phyloP scores from a whole-genome alignment of 208 protist genomes.

The Herpetomonas tarakana region DNA sequence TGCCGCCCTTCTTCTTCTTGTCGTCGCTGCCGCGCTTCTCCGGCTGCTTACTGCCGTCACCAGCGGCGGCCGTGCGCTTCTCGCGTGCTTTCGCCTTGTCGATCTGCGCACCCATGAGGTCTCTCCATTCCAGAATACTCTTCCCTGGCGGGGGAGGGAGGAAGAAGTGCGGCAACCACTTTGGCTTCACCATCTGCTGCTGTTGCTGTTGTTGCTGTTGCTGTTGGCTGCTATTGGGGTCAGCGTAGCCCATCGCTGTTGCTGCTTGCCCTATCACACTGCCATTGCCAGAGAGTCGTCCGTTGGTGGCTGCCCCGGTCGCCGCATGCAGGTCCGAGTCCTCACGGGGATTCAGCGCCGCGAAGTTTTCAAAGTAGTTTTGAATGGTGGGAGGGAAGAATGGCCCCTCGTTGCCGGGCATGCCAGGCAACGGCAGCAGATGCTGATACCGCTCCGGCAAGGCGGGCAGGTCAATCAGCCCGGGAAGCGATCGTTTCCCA shows the following conservation, averaged over 20 bases:
- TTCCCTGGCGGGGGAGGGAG: conserved; percentile 35
- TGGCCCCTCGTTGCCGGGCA: conserved; percentile 46
- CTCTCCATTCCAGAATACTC: conserved; percentile 32
- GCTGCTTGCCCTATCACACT: too few relatives aligned
- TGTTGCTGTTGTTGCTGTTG: too few relatives aligned
- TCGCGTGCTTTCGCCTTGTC: conserved; percentile 10
- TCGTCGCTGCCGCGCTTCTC: too few relatives aligned
- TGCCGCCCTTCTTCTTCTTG: too few relatives aligned
- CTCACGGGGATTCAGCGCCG: conserved; percentile 1
- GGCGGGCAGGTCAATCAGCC: conserved; percentile 17
- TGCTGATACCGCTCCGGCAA: conserved; percentile 23
- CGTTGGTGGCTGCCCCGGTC: too few relatives aligned
- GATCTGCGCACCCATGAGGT: conserved; percentile 18
- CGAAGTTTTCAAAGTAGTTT: conserved; percentile 3
- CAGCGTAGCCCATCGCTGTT: too few relatives aligned
- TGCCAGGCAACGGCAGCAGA: conserved; percentile 38
- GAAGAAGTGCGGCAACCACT: conserved; percentile 21
- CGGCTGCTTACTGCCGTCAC: too few relatives aligned
- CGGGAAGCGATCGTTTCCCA: neutral
- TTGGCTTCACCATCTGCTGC: conserved; percentile 6
- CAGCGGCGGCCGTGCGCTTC: conserved; percentile 8
- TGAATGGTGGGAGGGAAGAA: conserved; percentile 24
- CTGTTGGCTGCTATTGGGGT: too few relatives aligned
- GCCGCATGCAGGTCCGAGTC: neutral
- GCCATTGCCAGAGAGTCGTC: neutral